Evolutionary conservation across 1,139 yeast genomes (phyloP).

Genomic region (Hyphopichia pseudoburtonii): DNA sequence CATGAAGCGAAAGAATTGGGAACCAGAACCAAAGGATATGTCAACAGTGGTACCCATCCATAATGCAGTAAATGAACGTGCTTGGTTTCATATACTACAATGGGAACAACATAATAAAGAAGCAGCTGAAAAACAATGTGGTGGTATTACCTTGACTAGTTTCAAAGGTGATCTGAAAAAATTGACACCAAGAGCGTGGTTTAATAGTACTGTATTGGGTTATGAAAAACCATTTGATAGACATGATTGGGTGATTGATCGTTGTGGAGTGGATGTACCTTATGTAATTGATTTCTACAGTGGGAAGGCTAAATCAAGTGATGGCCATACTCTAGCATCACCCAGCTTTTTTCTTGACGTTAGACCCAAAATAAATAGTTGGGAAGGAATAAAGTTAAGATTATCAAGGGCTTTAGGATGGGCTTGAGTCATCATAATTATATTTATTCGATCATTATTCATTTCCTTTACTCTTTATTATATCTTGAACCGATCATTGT

Average conservation of each 20-base stretch:
- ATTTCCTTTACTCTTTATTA: too few relatives aligned
- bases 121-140: conserved; percentile 54
- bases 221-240: conserved; percentile 85
- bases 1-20: conserved; percentile 88
- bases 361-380: conserved; percentile 79
- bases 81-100: conserved; percentile 78
- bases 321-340: too few relatives aligned
- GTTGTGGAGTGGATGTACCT: conserved; percentile 82
- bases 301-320: conserved; percentile 59
- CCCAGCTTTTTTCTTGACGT: conserved; percentile 71
- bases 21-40: conserved; percentile 83
- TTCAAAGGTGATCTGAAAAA: conserved; percentile 88
- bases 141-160: conserved; percentile 80
- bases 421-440: neutral
- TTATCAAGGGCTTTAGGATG: conserved; percentile 56
- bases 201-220: conserved; percentile 61
- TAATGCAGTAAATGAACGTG: conserved; percentile 88
- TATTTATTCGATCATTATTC: neutral
- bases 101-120: conserved; percentile 77
- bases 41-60: conserved; percentile 89
- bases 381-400: conserved; percentile 79
- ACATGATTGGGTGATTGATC: conserved; percentile 91
- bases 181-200: conserved; percentile 86
- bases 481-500: too few relatives aligned
- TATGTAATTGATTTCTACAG: conserved; percentile 92